Evolutionary conservation across 495 filamentous ascomycete genomes (phyloP), one percentile per base, ranked within the genome.

Genomic region (Hypomontagnella monticulosa): DNA sequence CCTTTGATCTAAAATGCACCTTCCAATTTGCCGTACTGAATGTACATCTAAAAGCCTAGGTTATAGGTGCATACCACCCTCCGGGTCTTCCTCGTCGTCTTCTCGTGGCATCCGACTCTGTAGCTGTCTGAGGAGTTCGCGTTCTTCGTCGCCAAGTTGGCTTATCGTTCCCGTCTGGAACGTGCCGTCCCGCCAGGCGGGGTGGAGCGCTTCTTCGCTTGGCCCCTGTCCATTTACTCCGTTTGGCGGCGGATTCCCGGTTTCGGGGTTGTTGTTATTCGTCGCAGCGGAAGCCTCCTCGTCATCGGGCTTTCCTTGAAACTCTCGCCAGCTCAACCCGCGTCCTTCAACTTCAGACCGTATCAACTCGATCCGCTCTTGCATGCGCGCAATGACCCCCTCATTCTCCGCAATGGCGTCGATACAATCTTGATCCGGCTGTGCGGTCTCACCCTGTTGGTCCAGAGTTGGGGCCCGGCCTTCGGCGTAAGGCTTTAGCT

Each of bases 381-480:
- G 79, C 89, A 94, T 94, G 48, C 91, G 81, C 37, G 58, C 75
- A 34, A 94, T 87, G 43, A 96, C 92, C 4, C 76, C 76, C 64
- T 89, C 81, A 75, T 97, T 97, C 78, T 97, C 93, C 38, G 36
- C 69, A 75, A 88, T 89, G 32, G 91, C 81, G 72, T 93, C 87
- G 51, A 78, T 71, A 76, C 89, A 92, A 67, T 89, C 88, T 15
- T 74, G 71, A 69, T 93, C 89, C 0, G 83, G 84, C 57, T 85
- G 48, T 71, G 10, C 43, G 49, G 51, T 18, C n/a, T 12, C 20
- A 34, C 38, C 60, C 59, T 66, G 49, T 30, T 57, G 57, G 7
- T 61, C 63, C 9, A 76, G 53, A 1, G 74, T 56, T 9, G 63
- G 42, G 1, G 59, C 64, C 11, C 43, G 63, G 27, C 76, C 78